Conservation (phyloP, 1,139 yeast genomes). For the Diutina rugosa region DNA sequence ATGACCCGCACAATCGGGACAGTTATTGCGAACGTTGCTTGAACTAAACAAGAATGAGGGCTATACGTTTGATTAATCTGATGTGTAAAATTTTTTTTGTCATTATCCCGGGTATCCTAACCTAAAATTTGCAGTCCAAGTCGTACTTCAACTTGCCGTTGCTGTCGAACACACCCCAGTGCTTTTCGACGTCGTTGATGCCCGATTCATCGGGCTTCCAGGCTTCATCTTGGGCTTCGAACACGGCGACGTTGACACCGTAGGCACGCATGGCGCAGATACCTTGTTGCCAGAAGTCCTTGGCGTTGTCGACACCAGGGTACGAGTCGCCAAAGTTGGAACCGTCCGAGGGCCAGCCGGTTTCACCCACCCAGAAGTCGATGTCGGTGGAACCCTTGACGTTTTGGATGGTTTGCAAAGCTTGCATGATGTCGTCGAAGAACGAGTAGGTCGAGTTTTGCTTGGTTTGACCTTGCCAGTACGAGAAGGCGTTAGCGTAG, state of each 20-base stretch:
- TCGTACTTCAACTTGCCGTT: conserved; percentile 44
- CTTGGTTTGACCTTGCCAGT: conserved; percentile 95
- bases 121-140: conserved; percentile 31
- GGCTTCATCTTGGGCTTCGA: conserved; percentile 90
- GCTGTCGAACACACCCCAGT: conserved; percentile 82
- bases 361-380: conserved; percentile 92
- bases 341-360: conserved; percentile 97
- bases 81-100: background rate
- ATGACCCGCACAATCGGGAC: background rate
- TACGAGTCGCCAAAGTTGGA: conserved; percentile 48
- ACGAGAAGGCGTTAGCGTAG: conserved; percentile 89
- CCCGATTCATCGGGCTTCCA: conserved; percentile 93
- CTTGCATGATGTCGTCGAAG: conserved; percentile 95
- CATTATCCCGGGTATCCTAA: background rate
- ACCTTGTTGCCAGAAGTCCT: conserved; percentile 72
- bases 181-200: conserved; percentile 72
- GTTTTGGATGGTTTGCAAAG: conserved; percentile 74
- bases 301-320: conserved; percentile 67
- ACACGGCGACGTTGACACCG: conserved; percentile 86
- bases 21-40: background rate
- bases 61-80: too few relatives aligned
- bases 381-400: conserved; percentile 76
- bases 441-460: conserved; percentile 75
- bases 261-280: conserved; percentile 88
- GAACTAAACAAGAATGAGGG: too few relatives aligned